Evolutionary conservation across 306 rosid species (phyloP), one percentile per base, ranked within the genome.

Genomic region (Cucumis hystrix): DNA sequence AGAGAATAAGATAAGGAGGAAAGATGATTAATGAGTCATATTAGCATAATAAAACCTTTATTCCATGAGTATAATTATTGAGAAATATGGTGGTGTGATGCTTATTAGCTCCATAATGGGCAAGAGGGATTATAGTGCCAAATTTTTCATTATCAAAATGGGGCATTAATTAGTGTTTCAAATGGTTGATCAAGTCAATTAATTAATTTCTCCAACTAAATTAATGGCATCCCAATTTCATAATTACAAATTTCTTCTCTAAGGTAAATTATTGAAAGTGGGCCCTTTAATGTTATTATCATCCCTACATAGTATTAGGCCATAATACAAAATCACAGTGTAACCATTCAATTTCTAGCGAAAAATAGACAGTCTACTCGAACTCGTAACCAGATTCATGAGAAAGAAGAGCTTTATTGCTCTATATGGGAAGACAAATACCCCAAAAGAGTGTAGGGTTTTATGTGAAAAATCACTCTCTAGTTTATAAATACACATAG

Each of bases 1-100:
- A 28, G 30, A 28, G 1, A 28, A 28, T 18, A 65, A 39, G 15
- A 39, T 39, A 40, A n/a, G 10, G 43, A 41, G 52, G 18, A 67
- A 67, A 67, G 73, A 67, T n/a, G 57, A 69, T 69, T 41, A 69
- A 45, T 45, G 55, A 69, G n/a, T 69, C 57, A 69, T 41, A 41
- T 20, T 69, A 45, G 57, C 58, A 45, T 20, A 49, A 69, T 21
- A 69, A 43, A 12, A 23, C 12, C 11, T n/a, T 41, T 5, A 3
- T 20, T n/a, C 14, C 75, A 43, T n/a, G 35, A 11, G 57, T 14
- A 45, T 69, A 69, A 69, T 45, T 69, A 69, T 69, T 69, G 56
- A 21, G 43, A 69, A 43, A 10, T 69, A 40, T 67, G 75, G 75
- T 45, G 75, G 57, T 13, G n/a, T 68, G 20, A 20, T 41, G 57